phyloP scores from a whole-genome alignment of 495 filamentous ascomycete species.

The Hypoxylon intermedium region DNA sequence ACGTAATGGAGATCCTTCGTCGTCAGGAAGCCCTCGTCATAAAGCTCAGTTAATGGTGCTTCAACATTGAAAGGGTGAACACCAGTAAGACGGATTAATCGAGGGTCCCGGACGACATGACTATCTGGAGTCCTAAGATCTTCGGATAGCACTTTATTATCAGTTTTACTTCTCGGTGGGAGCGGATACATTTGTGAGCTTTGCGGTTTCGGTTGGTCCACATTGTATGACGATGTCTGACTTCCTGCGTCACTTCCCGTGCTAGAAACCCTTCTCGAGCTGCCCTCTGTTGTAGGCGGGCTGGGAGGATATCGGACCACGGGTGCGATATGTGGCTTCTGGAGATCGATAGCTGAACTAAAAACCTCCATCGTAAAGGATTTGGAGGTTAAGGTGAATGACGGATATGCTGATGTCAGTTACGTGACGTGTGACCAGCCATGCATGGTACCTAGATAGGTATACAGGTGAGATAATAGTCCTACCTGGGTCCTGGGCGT shows the following conservation, averaged over 20 bases:
- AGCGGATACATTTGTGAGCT: constrained; percentile 58
- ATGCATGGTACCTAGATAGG: constrained; percentile 11
- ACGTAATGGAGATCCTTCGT: constrained; percentile 94
- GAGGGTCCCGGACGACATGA: constrained; percentile 85
- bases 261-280: constrained; percentile 33
- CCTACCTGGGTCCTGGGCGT: not conserved
- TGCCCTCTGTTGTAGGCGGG: constrained; percentile 31
- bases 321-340: constrained; percentile 3
- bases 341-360: constrained; percentile 4
- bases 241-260: constrained; percentile 19
- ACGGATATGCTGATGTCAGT: constrained; percentile 13
- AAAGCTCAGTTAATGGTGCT: constrained; percentile 80
- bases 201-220: constrained; percentile 13
- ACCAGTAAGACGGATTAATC: constrained; percentile 87
- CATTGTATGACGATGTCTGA: constrained; percentile 9
- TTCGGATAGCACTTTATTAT: constrained; percentile 69
- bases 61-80: constrained; percentile 96
- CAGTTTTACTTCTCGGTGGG: constrained; percentile 70
- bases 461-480: constrained; percentile 21
- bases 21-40: constrained; percentile 87
- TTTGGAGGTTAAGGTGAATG: not conserved
- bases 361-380: constrained; percentile 26
- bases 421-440: constrained; percentile 18
- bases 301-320: constrained; percentile 33
- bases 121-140: constrained; percentile 85